These are phyloP conservation scores for Leccinum fallax DNA, from an alignment of 1,284 basidiomycete species.

Conservation along the genomic window DNA sequence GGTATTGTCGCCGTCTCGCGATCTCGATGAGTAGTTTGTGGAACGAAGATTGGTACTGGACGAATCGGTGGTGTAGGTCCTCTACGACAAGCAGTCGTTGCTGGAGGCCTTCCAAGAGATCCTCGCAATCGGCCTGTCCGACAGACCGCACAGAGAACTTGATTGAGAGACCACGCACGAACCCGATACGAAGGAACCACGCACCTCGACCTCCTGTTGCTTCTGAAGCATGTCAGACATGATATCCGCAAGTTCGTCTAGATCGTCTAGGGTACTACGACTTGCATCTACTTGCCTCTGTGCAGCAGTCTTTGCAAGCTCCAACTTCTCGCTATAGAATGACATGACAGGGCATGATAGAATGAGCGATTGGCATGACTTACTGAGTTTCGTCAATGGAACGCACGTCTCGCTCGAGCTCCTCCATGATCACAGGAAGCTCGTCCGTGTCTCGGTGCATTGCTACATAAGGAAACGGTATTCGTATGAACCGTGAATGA, in stretches of 20 bases:
- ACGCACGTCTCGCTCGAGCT: conserved; percentile 60
- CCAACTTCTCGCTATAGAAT: conserved; percentile 46
- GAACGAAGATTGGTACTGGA: conserved; percentile 70
- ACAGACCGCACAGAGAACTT: background rate
- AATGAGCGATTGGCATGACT: conserved; percentile 27
- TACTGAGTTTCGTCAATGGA: conserved; percentile 60
- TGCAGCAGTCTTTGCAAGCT: conserved; percentile 43
- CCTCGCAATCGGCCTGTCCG: conserved; percentile 34
- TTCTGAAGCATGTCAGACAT: conserved; percentile 74
- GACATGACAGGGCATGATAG: background rate
- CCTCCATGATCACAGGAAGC: conserved; percentile 68
- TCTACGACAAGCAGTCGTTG: conserved; percentile 61
- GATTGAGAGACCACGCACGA: background rate
- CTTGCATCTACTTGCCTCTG: conserved; percentile 53
- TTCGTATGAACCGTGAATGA: background rate
- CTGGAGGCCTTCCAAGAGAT: conserved; percentile 54
- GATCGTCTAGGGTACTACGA: conserved; percentile 52
- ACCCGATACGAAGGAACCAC: conserved; percentile 3
- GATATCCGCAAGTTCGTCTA: conserved; percentile 75
- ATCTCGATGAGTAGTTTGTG: conserved; percentile 73
- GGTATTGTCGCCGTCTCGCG: conserved; percentile 64
- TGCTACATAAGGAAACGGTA: conserved; percentile 42
- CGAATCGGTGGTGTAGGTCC: conserved; percentile 63
- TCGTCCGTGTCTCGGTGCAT: conserved; percentile 80
- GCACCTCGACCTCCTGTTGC: conserved; percentile 67